Percentiles rank a stretch among this genome's conserved stretches.
Conservation (phyloP, 2,329 filamentous ascomycete genomes). For the Metarhizium guizhouense region DNA sequence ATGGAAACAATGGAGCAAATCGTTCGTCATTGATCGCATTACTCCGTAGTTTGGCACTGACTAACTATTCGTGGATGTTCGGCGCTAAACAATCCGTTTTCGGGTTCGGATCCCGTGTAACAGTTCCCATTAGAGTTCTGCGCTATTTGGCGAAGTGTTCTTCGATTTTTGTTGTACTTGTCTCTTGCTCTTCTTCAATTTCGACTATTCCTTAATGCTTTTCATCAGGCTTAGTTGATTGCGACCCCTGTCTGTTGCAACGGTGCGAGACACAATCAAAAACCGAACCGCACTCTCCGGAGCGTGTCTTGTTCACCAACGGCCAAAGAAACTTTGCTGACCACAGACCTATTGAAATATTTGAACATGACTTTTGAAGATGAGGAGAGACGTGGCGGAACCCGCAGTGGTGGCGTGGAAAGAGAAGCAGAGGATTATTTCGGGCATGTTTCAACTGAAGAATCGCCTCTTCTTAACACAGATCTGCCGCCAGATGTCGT, state of each 20-base stretch:
- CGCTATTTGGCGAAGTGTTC: too few species aligned
- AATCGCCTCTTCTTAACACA: constrained; percentile 7
- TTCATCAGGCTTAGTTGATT: not conserved
- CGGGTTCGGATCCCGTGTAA: too few species aligned
- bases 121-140: too few species aligned
- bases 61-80: too few species aligned
- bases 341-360: not conserved
- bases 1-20: too few species aligned
- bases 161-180: not conserved
- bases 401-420: not conserved
- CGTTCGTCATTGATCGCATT: too few species aligned
- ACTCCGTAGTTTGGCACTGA: too few species aligned
- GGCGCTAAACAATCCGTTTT: too few species aligned
- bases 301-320: not conserved
- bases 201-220: not conserved
- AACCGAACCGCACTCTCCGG: not conserved
- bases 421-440: not conserved
- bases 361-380: not conserved
- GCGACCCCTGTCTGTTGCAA: not conserved
- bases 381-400: not conserved
- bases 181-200: not conserved
- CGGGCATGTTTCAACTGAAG: not conserved
- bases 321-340: not conserved
- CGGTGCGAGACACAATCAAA: not conserved
- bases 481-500: constrained; percentile 10